A percentile compares a stretch with the other conserved stretches of the same genome.
Conservation (phyloP, 2,329 filamentous ascomycete species). For the Huntiella abstrusa region DNA sequence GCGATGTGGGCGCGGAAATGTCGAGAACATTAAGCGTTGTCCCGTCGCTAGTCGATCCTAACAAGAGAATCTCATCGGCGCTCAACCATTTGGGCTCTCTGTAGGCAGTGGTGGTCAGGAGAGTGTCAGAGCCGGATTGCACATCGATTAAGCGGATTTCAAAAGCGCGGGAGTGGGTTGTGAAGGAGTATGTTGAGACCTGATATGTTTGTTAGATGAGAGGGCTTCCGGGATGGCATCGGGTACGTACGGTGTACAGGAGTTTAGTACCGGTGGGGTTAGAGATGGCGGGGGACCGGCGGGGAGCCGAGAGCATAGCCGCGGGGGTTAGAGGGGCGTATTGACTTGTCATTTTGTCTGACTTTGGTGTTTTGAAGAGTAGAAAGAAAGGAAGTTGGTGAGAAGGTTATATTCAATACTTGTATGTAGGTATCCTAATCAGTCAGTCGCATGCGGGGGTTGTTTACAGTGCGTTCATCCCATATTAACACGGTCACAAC, state of each 20-base stretch:
- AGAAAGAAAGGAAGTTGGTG: too few relatives aligned
- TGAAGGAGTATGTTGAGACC: slow-evolving; percentile 62
- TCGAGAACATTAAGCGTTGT: slow-evolving; percentile 27
- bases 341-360: slow-evolving; percentile 42
- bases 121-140: slow-evolving; percentile 34
- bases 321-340: slow-evolving; percentile 57
- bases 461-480: too few relatives aligned
- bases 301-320: slow-evolving; percentile 57
- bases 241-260: slow-evolving; percentile 37
- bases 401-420: too few relatives aligned
- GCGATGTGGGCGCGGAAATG: slow-evolving; percentile 4
- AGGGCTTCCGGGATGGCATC: neutral
- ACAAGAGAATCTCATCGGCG: slow-evolving; percentile 39
- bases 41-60: slow-evolving; percentile 31
- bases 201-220: slow-evolving; percentile 15
- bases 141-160: slow-evolving; percentile 58
- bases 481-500: too few relatives aligned
- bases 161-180: slow-evolving; percentile 46
- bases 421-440: too few relatives aligned
- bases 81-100: slow-evolving; percentile 62
- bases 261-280: slow-evolving; percentile 46
- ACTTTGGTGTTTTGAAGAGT: too few relatives aligned
- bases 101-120: slow-evolving; percentile 45
- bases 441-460: too few relatives aligned
- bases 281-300: slow-evolving; percentile 51